These are phyloP conservation scores for Phytophthora brassicae DNA, from an alignment of 352 stramenopile genomes.

Conservation along the genomic window DNA sequence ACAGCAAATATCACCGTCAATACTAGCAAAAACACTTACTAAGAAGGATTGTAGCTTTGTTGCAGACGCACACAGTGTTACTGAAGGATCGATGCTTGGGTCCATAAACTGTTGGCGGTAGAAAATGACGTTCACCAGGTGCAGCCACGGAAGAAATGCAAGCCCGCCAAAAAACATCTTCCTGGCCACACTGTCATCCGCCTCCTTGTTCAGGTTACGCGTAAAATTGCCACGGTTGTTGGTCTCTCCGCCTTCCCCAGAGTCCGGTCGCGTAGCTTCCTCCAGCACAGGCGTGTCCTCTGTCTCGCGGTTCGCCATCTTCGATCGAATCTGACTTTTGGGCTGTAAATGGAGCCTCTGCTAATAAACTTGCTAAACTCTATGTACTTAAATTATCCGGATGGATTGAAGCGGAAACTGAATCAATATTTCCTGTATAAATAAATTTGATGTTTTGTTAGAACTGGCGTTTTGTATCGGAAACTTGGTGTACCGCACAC, in stretches of 20 bases:
- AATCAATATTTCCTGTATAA: too few species aligned
- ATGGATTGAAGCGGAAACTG: background rate
- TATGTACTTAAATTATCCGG: background rate
- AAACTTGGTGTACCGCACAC: background rate
- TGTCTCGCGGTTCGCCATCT: constrained; percentile 29
- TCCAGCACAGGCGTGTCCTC: constrained; percentile 63
- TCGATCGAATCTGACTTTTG: constrained; percentile 5
- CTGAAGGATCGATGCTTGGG: constrained; percentile 54
- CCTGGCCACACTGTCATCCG: constrained; percentile 63
- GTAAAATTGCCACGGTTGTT: constrained; percentile 90
- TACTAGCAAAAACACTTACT: background rate
- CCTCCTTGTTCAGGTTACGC: constrained; percentile 82
- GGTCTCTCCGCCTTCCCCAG: constrained; percentile 12
- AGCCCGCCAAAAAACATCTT: constrained; percentile 88
- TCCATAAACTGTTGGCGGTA: constrained; percentile 84
- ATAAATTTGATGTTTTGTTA: background rate
- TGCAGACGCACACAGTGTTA: constrained; percentile 71
- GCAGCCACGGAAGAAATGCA: constrained; percentile 76
- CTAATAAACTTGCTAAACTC: background rate
- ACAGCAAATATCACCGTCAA: background rate
- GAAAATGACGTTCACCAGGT: constrained; percentile 81
- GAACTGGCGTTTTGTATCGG: constrained; percentile 19
- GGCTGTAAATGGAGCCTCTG: background rate
- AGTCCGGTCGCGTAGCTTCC: constrained; percentile 31
- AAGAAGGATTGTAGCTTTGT: too few species aligned